Conservation (phyloP, 148 eudicot genomes). For the Silene uniflora region DNA sequence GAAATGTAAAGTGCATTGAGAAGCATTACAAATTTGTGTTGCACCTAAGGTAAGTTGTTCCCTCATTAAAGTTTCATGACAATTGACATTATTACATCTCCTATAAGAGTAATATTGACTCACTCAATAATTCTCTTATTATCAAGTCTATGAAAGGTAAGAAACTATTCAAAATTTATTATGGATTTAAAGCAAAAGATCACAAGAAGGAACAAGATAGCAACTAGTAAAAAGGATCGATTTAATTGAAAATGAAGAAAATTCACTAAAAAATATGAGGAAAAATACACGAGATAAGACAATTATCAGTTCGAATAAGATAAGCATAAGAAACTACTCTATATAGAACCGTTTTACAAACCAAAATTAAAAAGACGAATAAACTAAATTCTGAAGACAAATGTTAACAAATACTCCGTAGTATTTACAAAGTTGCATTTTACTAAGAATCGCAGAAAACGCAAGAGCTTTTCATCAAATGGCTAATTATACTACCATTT, state of each 20-base stretch:
- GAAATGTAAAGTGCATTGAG: not conserved
- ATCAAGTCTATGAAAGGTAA: not conserved
- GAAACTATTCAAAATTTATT: not conserved
- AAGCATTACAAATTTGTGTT: constrained; percentile 18
- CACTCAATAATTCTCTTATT: not conserved
- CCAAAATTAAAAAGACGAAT: not conserved
- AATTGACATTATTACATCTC: not conserved
- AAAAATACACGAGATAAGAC: too few species aligned
- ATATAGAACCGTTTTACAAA: not conserved
- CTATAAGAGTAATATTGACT: constrained; percentile 1
- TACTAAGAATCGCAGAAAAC: constrained; percentile 51
- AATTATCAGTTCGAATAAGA: too few species aligned
- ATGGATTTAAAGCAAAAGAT: too few species aligned
- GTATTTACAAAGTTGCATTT: constrained; percentile 13
- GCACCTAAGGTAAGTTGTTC: constrained; percentile 22
- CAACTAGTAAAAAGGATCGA: too few species aligned
- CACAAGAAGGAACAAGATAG: too few species aligned
- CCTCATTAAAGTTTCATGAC: constrained; percentile 14
- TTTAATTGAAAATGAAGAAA: too few species aligned
- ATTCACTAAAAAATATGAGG: too few species aligned
- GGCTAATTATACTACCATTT: constrained; percentile 62
- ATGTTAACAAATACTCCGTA: not conserved
- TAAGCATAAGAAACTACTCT: too few species aligned
- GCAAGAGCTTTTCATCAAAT: constrained; percentile 40
- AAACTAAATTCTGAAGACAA: not conserved